Base-by-base conservation (phyloP, 345 rosid species). In the Anacardium occidentale region DNA sequence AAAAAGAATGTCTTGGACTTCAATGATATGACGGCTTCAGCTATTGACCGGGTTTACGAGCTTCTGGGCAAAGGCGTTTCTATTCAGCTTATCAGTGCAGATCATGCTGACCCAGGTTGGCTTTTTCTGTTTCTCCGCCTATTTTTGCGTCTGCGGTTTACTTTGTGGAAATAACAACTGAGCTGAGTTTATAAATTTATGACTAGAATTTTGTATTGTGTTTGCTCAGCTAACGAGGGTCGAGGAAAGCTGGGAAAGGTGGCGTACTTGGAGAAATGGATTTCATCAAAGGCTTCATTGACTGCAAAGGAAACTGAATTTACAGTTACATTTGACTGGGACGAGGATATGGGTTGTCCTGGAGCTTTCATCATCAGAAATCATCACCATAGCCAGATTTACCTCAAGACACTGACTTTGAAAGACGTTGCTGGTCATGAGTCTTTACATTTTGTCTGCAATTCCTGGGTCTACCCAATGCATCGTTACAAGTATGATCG, bases 381-480 rank as follows among this genome's bases (percentile, higher is more conserved):
- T 77, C 68, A 86, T 26, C 97, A 92, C 62, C 91, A 79, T 58
- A 85, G 90, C 71, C 93, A 90, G 67, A 77, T 92, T 67, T 92
- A 77, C 54, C 92, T 92, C 18, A 88, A 80, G 77, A 73, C 83
- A 24, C 74, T 92, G 58, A 87, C 91, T 18, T 78, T 92, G 12
- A 82, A 86, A 51, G 75, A 83, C 62, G 75, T 85, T 67, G 87
- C 89, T 3, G 86, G 85, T 3, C 86, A 84, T 68, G 94, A 88
- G 54, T 77, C 83, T 9, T 50, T 90, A 40, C 91, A 85, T 74
- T 94, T 94, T 72, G 73, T 86, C 53, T 94, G 98, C 85, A 90
- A 89, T 74, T 94, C 98, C 20, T 94, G 98, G 98, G 92, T 94
- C 25, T 94, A 94, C 71, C 97, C 98, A 0, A 63, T 75, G 0